Evolutionary conservation across 1,284 basidiomycete genomes (phyloP).

Genomic region (Amylostereum areolatum): DNA sequence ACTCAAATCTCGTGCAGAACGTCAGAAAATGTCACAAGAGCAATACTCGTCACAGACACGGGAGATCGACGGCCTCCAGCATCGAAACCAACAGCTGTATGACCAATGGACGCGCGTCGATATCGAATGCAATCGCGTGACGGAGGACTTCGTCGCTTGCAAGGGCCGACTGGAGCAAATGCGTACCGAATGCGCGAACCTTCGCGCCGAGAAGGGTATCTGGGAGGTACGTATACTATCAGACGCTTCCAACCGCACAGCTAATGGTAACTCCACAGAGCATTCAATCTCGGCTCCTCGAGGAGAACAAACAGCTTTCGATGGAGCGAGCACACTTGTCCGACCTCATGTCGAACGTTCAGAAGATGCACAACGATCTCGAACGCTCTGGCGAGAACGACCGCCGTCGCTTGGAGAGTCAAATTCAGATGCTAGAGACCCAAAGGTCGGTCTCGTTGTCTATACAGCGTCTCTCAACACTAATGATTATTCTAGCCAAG

Average conservation of each 20-base stretch:
- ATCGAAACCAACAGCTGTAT: slow-evolving; percentile 62
- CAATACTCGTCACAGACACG: slow-evolving; percentile 49
- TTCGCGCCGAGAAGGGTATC: slow-evolving; percentile 87
- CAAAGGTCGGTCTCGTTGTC: slow-evolving; percentile 53
- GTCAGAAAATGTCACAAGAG: slow-evolving; percentile 60
- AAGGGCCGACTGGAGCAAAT: slow-evolving; percentile 63
- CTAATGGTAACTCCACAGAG: slow-evolving; percentile 35
- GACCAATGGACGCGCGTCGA: slow-evolving; percentile 64
- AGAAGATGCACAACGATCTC: slow-evolving; percentile 84
- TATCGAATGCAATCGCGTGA: slow-evolving; percentile 56
- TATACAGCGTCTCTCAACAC: neutral
- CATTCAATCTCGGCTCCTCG: slow-evolving; percentile 71
- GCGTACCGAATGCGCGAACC: slow-evolving; percentile 78
- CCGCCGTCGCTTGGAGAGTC: slow-evolving; percentile 71
- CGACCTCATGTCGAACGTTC: slow-evolving; percentile 83
- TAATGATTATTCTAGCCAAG: slow-evolving; percentile 42
- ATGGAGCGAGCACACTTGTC: slow-evolving; percentile 81
- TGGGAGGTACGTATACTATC: slow-evolving; percentile 63
- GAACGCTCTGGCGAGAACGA: slow-evolving; percentile 81
- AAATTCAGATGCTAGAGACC: slow-evolving; percentile 72
- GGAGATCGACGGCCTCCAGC: slow-evolving; percentile 55
- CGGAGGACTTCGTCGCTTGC: slow-evolving; percentile 57
- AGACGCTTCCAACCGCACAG: neutral
- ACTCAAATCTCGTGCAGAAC: slow-evolving; percentile 38
- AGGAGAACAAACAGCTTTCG: slow-evolving; percentile 78